Evolutionary conservation across 139 green algal species (phyloP).

Genomic region (Chlamydomonas incerta): DNA sequence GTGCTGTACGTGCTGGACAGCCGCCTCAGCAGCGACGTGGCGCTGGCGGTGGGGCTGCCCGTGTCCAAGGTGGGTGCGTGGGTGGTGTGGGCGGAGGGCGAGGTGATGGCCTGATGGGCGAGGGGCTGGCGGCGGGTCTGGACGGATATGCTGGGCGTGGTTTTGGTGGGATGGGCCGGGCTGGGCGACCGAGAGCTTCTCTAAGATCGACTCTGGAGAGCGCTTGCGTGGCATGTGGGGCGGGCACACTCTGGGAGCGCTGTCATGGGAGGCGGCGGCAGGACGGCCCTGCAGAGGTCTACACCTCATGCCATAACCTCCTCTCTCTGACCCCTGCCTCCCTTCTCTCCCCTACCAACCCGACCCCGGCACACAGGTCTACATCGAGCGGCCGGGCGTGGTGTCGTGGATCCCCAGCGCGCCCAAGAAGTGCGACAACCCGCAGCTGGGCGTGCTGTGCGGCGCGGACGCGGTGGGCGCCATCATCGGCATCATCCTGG

Average conservation of each 20-base stretch:
- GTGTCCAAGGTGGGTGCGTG: too few relatives aligned
- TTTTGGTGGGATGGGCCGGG: too few relatives aligned
- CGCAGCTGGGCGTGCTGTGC: slow-evolving; percentile 45
- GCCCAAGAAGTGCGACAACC: slow-evolving; percentile 1
- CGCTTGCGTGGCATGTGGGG: too few relatives aligned
- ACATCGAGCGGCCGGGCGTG: not conserved
- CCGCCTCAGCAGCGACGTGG: not conserved
- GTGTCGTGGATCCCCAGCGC: not conserved
- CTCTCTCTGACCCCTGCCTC: not conserved
- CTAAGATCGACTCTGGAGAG: too few relatives aligned
- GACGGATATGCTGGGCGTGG: too few relatives aligned
- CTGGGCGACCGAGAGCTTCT: too few relatives aligned
- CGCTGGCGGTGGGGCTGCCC: not conserved
- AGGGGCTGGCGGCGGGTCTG: too few relatives aligned
- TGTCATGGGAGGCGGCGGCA: not conserved
- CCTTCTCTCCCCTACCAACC: not conserved
- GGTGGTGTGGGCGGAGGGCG: too few relatives aligned
- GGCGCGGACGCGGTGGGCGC: slow-evolving; percentile 45
- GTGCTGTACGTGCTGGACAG: not conserved
- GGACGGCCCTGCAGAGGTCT: not conserved
- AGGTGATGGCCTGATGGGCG: too few relatives aligned
- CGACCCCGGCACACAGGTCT: not conserved
- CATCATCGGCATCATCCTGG: slow-evolving; percentile 44
- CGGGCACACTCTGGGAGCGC: too few relatives aligned
- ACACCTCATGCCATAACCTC: not conserved